Conservation (phyloP, 1,139 yeast species). For the Hemisphaericaspora xylanilytica region DNA sequence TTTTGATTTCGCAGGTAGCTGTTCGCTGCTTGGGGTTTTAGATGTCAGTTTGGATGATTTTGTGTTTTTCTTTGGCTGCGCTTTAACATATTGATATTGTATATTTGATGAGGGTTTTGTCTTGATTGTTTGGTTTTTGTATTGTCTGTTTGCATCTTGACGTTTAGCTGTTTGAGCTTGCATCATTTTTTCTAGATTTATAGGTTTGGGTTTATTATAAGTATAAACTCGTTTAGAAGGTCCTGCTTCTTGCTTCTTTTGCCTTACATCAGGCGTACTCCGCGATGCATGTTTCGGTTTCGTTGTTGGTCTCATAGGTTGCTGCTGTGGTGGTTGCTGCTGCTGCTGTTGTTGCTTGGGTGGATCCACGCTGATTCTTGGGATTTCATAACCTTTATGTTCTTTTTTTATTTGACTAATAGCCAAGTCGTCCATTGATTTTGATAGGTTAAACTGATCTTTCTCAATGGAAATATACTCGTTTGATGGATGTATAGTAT, state of each 20-base stretch:
- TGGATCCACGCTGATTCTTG: conserved; percentile 4
- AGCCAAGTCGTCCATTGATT: conserved; percentile 20
- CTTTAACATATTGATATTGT: conserved; percentile 29
- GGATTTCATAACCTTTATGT: conserved; percentile 4
- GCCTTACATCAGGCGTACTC: conserved; percentile 4
- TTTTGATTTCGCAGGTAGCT: background rate
- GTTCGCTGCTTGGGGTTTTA: background rate
- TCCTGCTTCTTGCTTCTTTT: conserved; percentile 8
- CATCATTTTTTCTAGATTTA: conserved; percentile 27
- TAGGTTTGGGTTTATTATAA: conserved; percentile 43
- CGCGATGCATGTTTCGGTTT: conserved; percentile 6
- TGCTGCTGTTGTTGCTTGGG: too few relatives aligned
- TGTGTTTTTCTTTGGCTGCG: conserved; percentile 13
- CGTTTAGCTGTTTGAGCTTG: conserved; percentile 17
- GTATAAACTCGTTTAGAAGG: conserved; percentile 26
- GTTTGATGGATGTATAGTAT: conserved; percentile 2
- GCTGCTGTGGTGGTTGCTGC: conserved; percentile 4
- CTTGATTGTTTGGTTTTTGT: conserved; percentile 9
- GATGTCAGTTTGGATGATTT: conserved; percentile 6
- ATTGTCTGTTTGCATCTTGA: conserved; percentile 18
- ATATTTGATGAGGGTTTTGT: conserved; percentile 23
- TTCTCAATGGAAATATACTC: conserved; percentile 3
- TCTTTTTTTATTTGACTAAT: conserved; percentile 16
- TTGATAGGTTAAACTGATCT: conserved; percentile 4
- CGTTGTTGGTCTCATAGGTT: background rate